Base-by-base conservation (phyloP, 345 rosid genomes). In the Eucalyptus cladocalyx region DNA sequence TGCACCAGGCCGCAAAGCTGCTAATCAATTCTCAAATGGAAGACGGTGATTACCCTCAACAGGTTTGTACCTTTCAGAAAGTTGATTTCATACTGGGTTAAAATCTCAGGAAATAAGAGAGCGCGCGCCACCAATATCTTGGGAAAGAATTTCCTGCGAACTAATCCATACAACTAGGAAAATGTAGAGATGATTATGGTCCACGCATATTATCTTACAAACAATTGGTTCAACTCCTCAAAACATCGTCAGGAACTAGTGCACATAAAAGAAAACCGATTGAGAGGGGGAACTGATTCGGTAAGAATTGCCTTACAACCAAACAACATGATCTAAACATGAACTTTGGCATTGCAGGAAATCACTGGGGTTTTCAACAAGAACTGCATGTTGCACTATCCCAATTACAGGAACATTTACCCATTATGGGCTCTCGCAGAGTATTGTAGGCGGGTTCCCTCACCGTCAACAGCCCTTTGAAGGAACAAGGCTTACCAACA, bases 1-100 rank as follows among this genome's bases (percentile, higher is more conserved):
- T 96, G 91, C 96, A 95, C 86, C 92, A 89, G 3, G 99, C 94
- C 34, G 97, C 94, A 24, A 97, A 93, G 89, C 88, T 96, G 62
- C 88, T 97, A 88, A 96, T 97, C 90, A 96, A 93, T 91, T 95
- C 96, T 11, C 98, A 96, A 60, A 37, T 92, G 51, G 95, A 91
- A 54, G 91, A 92, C 86, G 97, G 98, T 24, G 95, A 93, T 87
- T 97, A 95, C 62, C 98, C 99, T 3, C 94, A 94, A 56, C 91
- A 93, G 95, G 95, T 94, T 87, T 30, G 26, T 26, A 65, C 19
- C 40, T 67, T n/a, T 67, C 40, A 7, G 17, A 7, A 67, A n/a
- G 21, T 67, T 67, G 76, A 67, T 67, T 18, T n/a, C 76, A n/a
- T 8, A 67, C 3, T 16, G 40, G 4, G 34, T n/a, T n/a, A 14